phyloP scores from a whole-genome alignment of 371 early-diverging fungal genomes.

The Mucor irregularis region DNA sequence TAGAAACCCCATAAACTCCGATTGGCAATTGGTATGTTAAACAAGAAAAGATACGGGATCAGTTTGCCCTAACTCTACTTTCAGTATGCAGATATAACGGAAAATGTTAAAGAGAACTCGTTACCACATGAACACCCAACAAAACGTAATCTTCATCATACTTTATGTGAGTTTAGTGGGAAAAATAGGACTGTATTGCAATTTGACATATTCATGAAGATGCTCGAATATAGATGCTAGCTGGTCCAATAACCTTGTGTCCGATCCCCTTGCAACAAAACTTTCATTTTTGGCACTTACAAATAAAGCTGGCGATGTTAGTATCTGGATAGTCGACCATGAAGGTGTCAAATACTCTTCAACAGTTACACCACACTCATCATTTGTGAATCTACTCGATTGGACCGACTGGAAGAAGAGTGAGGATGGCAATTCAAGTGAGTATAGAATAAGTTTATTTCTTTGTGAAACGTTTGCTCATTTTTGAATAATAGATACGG shows the following conservation, averaged over 20 bases:
- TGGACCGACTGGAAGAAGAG: conserved; percentile 23
- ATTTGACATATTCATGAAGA: neutral
- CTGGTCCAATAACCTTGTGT: conserved; percentile 26
- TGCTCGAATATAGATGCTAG: conserved; percentile 8
- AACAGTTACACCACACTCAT: conserved; percentile 8
- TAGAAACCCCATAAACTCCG: conserved; percentile 9
- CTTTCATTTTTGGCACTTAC: conserved; percentile 23
- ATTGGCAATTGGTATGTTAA: conserved; percentile 26
- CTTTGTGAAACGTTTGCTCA: neutral
- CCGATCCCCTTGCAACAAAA: conserved; percentile 15
- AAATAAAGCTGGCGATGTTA: conserved; percentile 29
- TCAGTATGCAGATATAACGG: conserved; percentile 22
- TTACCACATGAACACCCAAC: neutral
- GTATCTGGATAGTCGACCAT: conserved; percentile 20
- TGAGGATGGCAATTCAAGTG: neutral
- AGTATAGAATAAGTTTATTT: neutral
- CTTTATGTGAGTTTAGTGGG: conserved; percentile 17
- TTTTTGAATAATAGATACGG: neutral
- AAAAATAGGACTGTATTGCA: too few species aligned
- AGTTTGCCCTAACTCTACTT: neutral
- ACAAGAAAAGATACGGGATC: neutral
- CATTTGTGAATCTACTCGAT: conserved; percentile 11
- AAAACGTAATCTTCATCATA: conserved; percentile 13
- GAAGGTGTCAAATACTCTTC: neutral
- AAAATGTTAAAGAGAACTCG: conserved; percentile 4